These are phyloP conservation scores for Stagonosporopsis tanaceti DNA, from an alignment of 2,329 filamentous ascomycete genomes.

Conservation along the genomic window DNA sequence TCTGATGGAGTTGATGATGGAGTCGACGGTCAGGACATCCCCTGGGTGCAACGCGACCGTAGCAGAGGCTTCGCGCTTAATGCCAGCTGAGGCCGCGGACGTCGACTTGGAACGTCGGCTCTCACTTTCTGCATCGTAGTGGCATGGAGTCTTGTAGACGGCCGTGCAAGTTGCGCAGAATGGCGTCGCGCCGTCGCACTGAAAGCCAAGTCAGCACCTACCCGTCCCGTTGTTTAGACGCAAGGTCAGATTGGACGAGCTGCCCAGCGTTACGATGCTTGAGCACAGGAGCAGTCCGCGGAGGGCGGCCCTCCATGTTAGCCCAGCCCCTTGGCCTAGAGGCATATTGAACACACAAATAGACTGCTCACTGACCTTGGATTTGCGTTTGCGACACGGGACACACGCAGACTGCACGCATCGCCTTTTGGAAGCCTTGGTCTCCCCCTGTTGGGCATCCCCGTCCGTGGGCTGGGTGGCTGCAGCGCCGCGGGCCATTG, in stretches of 20 bases:
- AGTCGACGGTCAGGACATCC: conserved; percentile 34
- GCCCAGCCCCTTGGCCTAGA: conserved; percentile 11
- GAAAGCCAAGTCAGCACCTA: conserved; percentile 25
- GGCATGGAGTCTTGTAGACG: conserved; percentile 60
- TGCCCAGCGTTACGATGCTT: conserved; percentile 1
- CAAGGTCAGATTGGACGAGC: not conserved
- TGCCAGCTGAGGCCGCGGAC: conserved; percentile 35
- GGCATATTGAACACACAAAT: not conserved
- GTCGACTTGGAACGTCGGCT: conserved; percentile 53
- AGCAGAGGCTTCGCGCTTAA: conserved; percentile 41
- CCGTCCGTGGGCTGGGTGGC: conserved; percentile 33
- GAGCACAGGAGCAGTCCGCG: conserved; percentile 26
- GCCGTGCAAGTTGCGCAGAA: conserved; percentile 60
- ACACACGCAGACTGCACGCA: conserved; percentile 55
- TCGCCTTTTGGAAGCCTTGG: conserved; percentile 44
- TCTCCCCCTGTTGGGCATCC: conserved; percentile 30
- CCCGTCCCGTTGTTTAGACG: not conserved
- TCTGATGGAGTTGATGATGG: conserved; percentile 55
- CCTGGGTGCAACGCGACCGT: conserved; percentile 21
- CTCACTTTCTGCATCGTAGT: conserved; percentile 59
- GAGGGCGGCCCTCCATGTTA: conserved; percentile 24
- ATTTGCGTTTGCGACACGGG: conserved; percentile 61
- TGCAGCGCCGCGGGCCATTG: conserved; percentile 41
- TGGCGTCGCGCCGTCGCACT: conserved; percentile 61
- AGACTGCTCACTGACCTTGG: conserved; percentile 50